Evolutionary conservation across 768 basidiomycete species (phyloP), one percentile per base, ranked within the genome.

Genomic region (Boletellus ananiceps): DNA sequence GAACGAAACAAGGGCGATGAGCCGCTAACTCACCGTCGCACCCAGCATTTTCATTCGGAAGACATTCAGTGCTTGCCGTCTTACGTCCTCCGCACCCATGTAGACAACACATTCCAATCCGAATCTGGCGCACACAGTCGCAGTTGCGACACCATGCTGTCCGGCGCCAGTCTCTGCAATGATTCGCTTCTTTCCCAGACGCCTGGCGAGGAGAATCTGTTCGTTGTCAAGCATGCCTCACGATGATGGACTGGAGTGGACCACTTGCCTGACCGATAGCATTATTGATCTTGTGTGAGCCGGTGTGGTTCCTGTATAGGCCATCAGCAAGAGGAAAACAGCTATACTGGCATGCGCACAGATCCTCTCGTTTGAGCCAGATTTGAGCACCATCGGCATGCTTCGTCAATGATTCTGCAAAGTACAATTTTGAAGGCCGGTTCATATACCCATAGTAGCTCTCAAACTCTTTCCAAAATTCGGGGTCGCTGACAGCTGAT

Each of bases 101-200:
- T 94, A 99, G 62, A 99, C 79, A 57, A 95, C 70, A 64, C 96
- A 99, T 69, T 96, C 84, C 76, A 98, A 66, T 6, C 91, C 94
- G 59, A 98, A 99, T 59, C 89, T 88, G 19, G 96, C 96, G 58
- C 96, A 98, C 19, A 92, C 96, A 5, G 96, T 99, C 1, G 96
- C 96, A 40, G 96, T 98, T 18, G 96, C 96, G 27, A 99, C 96
- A 66, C 96, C 96, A 67, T 99, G 96, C 67, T 98, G 96, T 14
- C 96, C 96, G 1, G 96, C 96, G 54, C 96, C 96, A 1, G 96
- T 98, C 74, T 99, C 96, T 29, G 96, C 96, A 57, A 98, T 98
- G 62, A 99, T 98, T 46, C 94, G 82, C 34, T 78, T 96, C 74
- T 99, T 99, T 16, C 96, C 96, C 50, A 98, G 73, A 39, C 96